Evolutionary conservation across 371 early-diverging fungal species (phyloP).

Genomic region (Haplosporangium sp.): DNA sequence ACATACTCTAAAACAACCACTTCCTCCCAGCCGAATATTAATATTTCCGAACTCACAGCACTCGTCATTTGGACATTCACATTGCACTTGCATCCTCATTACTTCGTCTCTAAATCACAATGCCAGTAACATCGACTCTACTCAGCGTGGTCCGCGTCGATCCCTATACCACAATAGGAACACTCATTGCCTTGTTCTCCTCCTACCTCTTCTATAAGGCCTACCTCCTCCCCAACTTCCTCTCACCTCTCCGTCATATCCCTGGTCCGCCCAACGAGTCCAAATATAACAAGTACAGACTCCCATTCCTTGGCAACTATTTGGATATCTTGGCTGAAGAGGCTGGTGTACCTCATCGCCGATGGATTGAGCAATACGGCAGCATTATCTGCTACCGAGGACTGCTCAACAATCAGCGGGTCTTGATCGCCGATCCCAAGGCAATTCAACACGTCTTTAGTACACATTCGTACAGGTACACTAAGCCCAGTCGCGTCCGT

Average conservation of each 20-base stretch:
- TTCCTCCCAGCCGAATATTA: too few relatives aligned
- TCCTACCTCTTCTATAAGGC: conserved; percentile 48
- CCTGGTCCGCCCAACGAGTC: conserved; percentile 70
- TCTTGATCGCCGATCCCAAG: conserved; percentile 65
- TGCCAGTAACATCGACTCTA: conserved; percentile 32
- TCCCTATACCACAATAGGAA: conserved; percentile 12
- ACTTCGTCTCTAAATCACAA: background rate
- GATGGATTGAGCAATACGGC: conserved; percentile 69
- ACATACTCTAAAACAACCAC: too few relatives aligned
- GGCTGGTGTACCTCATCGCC: conserved; percentile 60
- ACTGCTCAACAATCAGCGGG: conserved; percentile 60
- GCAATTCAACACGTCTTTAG: conserved; percentile 63
- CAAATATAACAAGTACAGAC: conserved; percentile 46
- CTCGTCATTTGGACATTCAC: too few relatives aligned
- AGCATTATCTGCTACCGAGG: conserved; percentile 62
- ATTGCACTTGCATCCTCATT: background rate
- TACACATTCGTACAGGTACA: conserved; percentile 63
- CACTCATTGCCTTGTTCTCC: conserved; percentile 22
- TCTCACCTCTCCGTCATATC: conserved; percentile 60
- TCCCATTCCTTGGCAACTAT: conserved; percentile 67
- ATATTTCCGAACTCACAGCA: background rate
- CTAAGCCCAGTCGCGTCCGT: conserved; percentile 54
- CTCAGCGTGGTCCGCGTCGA: conserved; percentile 13
- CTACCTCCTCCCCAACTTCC: conserved; percentile 60
- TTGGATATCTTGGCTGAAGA: conserved; percentile 61